phyloP scores from a whole-genome alignment of 768 basidiomycete genomes.

The Collybia sordida region DNA sequence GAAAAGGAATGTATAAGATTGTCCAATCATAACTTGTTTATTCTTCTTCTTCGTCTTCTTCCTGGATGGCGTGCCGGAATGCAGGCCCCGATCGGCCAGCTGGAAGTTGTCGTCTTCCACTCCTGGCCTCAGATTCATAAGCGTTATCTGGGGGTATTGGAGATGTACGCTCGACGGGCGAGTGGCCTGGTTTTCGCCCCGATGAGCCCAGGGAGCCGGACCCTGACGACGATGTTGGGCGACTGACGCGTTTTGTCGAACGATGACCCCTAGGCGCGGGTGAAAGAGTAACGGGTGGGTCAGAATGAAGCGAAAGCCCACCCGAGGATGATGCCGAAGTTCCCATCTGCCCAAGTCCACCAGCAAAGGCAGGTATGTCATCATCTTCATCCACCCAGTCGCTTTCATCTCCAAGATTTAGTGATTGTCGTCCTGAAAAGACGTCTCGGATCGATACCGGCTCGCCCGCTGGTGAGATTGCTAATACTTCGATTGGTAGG shows the following conservation, averaged over 20 bases:
- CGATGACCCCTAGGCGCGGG: conserved; percentile 53
- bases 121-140: conserved; percentile 51
- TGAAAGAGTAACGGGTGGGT: conserved; percentile 45
- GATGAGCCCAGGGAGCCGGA: conserved; percentile 17
- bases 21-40: conserved; percentile 30
- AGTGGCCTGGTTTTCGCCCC: conserved; percentile 49
- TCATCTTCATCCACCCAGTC: conserved; percentile 92
- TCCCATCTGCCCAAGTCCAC: conserved; percentile 73
- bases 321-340: conserved; percentile 27
- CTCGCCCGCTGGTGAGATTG: conserved; percentile 58
- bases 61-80: conserved; percentile 72
- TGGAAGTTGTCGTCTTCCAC: conserved; percentile 70
- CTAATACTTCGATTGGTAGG: conserved; percentile 74
- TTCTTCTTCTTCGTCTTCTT: conserved; percentile 86
- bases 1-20: conserved; percentile 1
- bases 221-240: conserved; percentile 21
- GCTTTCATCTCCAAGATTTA: conserved; percentile 70
- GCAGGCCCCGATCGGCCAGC: conserved; percentile 67
- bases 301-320: conserved; percentile 24
- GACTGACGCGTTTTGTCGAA: conserved; percentile 33
- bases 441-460: conserved; percentile 68
- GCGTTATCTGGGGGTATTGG: conserved; percentile 55
- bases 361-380: conserved; percentile 69
- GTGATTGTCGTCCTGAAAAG: conserved; percentile 67
- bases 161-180: conserved; percentile 59